phyloP scores from a whole-genome alignment of 2,329 filamentous ascomycete species.

The Laburnicola sp. region DNA sequence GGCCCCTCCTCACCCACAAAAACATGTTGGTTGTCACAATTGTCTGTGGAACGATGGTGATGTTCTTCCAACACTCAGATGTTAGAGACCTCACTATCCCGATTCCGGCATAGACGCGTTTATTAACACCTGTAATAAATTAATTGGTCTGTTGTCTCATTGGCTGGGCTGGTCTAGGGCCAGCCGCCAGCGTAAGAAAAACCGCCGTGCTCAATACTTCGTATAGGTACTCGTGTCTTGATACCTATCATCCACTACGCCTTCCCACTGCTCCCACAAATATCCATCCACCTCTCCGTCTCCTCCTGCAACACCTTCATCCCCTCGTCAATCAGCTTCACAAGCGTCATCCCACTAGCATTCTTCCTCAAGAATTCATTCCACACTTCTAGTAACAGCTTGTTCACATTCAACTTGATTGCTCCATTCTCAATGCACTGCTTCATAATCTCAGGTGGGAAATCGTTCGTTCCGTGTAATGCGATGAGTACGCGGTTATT shows the following conservation, averaged over 20 bases:
- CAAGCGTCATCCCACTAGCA: slow-evolving; percentile 35
- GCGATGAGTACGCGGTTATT: slow-evolving; percentile 53
- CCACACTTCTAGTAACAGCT: slow-evolving; percentile 54
- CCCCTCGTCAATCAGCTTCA: slow-evolving; percentile 51
- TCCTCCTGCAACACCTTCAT: slow-evolving; percentile 49
- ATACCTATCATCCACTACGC: slow-evolving; percentile 25
- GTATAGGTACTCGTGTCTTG: too few relatives aligned
- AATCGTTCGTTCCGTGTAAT: slow-evolving; percentile 62
- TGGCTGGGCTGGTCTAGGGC: too few relatives aligned
- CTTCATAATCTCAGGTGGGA: slow-evolving; percentile 54
- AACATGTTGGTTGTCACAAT: too few relatives aligned
- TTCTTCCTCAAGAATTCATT: slow-evolving; percentile 48
- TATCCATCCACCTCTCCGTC: slow-evolving; percentile 55
- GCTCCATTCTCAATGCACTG: slow-evolving; percentile 57
- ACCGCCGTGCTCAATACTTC: too few relatives aligned
- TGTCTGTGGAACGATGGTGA: too few relatives aligned
- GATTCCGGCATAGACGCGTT: too few relatives aligned
- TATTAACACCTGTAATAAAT: too few relatives aligned
- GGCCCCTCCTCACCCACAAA: too few relatives aligned
- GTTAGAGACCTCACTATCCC: too few relatives aligned
- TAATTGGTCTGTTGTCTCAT: too few relatives aligned
- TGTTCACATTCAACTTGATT: slow-evolving; percentile 63
- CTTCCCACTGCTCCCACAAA: slow-evolving; percentile 52
- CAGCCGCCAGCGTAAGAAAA: too few relatives aligned
- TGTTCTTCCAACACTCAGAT: too few relatives aligned